Percentiles rank a stretch among this genome's conserved stretches.
Evolutionary conservation across 169 alveolate species (phyloP).

Genomic region (Cryptosporidium baileyi): DNA sequence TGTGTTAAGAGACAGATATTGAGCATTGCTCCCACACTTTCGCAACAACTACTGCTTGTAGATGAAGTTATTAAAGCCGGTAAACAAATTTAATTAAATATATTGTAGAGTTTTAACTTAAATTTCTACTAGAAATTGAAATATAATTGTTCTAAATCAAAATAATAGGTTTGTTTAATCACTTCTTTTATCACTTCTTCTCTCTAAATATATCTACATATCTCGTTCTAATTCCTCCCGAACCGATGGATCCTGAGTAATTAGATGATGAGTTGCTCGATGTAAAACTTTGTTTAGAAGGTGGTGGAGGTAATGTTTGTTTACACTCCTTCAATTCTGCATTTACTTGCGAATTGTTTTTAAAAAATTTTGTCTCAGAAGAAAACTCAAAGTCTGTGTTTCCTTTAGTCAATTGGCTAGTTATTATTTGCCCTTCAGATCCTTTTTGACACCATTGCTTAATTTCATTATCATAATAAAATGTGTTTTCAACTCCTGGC

Average conservation of each 20-base stretch:
- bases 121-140: not conserved
- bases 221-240: slow-evolving; percentile 41
- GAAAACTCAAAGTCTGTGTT: not conserved
- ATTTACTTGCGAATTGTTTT: too few species aligned
- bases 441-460: slow-evolving; percentile 73
- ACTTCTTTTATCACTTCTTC: not conserved
- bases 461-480: slow-evolving; percentile 68
- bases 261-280: not conserved
- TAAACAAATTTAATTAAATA: slow-evolving; percentile 84
- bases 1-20: slow-evolving; percentile 93
- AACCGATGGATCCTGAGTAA: not conserved
- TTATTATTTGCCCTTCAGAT: slow-evolving; percentile 19
- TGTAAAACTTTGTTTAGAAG: not conserved
- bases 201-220: slow-evolving; percentile 57
- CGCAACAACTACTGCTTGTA: slow-evolving; percentile 96
- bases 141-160: too few species aligned
- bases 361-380: too few species aligned
- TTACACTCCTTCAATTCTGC: too few species aligned
- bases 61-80: slow-evolving; percentile 99
- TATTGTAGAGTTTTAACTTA: not conserved
- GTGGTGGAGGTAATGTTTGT: not conserved
- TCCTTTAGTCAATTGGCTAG: not conserved
- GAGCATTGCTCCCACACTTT: slow-evolving; percentile 97
- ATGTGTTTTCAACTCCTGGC: slow-evolving; percentile 75
- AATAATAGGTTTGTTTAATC: too few species aligned